Base-by-base conservation (phyloP, 805 yeast genomes). In the Metschnikowia noctiluminum region DNA sequence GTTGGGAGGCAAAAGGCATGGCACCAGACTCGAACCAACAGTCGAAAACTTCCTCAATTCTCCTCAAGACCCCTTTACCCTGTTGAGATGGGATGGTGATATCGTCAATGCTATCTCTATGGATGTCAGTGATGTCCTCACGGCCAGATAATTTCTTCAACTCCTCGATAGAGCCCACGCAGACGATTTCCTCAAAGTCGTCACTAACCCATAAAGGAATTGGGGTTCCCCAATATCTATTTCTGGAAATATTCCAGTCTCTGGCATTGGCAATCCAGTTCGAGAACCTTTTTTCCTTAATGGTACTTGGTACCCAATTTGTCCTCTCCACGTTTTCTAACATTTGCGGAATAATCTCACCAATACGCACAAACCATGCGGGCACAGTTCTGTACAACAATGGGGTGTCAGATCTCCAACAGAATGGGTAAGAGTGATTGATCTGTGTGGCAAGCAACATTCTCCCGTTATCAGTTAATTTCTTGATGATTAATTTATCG, bases 1-100 rank as follows among this genome's bases (percentile, higher is more conserved):
- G 99, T 66, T 87, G 85, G 36, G 96, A 87, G 46, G 97, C 98
- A 61, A 86, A 94, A 54, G 99, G 99, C 99, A 94, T 94, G 44
- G 97, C 85, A 58, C 99, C 99, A 15, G 97, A 89, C 77, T 94
- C 99, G 65, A 94, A 94, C 99, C 99, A 94, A 77, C 99, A 94
- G 75, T 94, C 99, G 65, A 94, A 94, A 41, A 94, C 99, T 72
- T 94, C 98, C 66, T 92, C 98, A 52, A 94, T 80, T 78, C 99
- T 87, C 67, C 73, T 86, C 71, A 94, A 80, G 21, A 65, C 74
- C 58, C 97, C 97, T 67, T 90, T 90, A 60, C 98, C 98, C 64
- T 79, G 68, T 63, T 83, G 78, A 6, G 98, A 91, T 49, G 97
- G 98, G 62, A 94, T 94, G 53, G 97, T 90, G 65, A 94, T 82